Conservation (phyloP, 495 filamentous ascomycete species). For the Mycothermus thermophilus region DNA sequence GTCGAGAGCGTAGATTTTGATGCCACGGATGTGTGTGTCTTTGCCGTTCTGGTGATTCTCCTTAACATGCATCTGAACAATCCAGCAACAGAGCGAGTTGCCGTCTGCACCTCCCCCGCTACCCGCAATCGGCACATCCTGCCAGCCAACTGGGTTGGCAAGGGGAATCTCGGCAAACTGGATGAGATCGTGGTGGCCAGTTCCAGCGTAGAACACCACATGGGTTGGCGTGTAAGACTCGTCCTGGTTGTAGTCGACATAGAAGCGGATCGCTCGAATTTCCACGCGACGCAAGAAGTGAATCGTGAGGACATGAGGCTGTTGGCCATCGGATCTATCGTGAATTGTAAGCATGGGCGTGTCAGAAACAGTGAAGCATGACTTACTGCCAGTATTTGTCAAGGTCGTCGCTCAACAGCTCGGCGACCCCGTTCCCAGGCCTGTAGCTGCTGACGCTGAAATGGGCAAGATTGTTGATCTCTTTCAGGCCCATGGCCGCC, state of each 20-base stretch:
- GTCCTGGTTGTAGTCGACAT: slow-evolving; percentile 79
- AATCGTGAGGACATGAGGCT: slow-evolving; percentile 84
- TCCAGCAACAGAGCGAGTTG: slow-evolving; percentile 65
- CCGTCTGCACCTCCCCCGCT: slow-evolving; percentile 49
- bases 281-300: slow-evolving; percentile 91
- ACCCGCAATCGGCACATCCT: slow-evolving; percentile 62
- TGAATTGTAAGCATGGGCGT: neutral
- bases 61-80: slow-evolving; percentile 72
- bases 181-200: slow-evolving; percentile 71
- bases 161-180: slow-evolving; percentile 69
- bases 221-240: slow-evolving; percentile 96
- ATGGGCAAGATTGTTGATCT: slow-evolving; percentile 87
- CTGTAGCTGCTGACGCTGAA: slow-evolving; percentile 88
- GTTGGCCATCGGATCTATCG: slow-evolving; percentile 70
- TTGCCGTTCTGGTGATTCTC: slow-evolving; percentile 99
- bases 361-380: neutral
- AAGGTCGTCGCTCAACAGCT: slow-evolving; percentile 67
- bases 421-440: slow-evolving; percentile 76
- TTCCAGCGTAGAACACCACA: slow-evolving; percentile 74
- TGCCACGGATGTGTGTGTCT: slow-evolving; percentile 86
- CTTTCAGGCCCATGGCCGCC: slow-evolving; percentile 48
- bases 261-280: slow-evolving; percentile 70
- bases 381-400: slow-evolving; percentile 77
- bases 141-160: slow-evolving; percentile 76
- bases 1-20: slow-evolving; percentile 81